phyloP scores from a whole-genome alignment of 2,329 filamentous ascomycete genomes.

The Diaporthe destruens region DNA sequence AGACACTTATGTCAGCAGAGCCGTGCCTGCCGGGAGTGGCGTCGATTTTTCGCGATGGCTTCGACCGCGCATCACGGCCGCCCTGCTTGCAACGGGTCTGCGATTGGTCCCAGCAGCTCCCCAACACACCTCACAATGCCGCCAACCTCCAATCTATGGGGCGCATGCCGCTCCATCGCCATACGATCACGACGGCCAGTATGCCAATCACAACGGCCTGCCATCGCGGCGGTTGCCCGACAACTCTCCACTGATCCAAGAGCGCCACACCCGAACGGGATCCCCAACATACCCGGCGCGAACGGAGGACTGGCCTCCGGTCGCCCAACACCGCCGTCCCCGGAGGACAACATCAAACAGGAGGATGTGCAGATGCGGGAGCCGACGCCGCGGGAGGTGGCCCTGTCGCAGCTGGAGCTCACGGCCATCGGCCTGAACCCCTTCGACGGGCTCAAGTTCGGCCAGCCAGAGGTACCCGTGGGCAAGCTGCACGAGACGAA shows the following conservation, averaged over 20 bases:
- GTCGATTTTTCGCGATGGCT: conserved; percentile 35
- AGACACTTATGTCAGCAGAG: neutral
- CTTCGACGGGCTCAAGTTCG: conserved; percentile 80
- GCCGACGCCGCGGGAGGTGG: conserved; percentile 54
- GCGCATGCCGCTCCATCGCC: conserved; percentile 57
- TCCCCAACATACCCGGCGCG: conserved; percentile 30
- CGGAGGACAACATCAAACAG: neutral
- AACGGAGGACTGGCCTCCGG: neutral
- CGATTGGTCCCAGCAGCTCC: conserved; percentile 36
- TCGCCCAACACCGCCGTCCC: too few relatives aligned
- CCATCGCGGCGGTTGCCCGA: conserved; percentile 47
- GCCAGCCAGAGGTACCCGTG: conserved; percentile 75
- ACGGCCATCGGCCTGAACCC: conserved; percentile 51
- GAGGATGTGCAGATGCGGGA: conserved; percentile 55
- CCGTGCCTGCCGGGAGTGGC: neutral
- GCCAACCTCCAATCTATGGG: conserved; percentile 64
- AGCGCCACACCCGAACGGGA: conserved; percentile 27
- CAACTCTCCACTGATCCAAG: conserved; percentile 47
- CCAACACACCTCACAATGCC: conserved; percentile 59
- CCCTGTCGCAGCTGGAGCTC: conserved; percentile 53
- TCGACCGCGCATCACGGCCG: conserved; percentile 23
- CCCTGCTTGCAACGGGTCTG: neutral
- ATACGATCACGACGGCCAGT: conserved; percentile 53
- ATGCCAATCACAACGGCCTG: conserved; percentile 41
- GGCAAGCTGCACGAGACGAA: conserved; percentile 57